Conservation (phyloP, 2,329 filamentous ascomycete species). For the Penicillium sp. region DNA sequence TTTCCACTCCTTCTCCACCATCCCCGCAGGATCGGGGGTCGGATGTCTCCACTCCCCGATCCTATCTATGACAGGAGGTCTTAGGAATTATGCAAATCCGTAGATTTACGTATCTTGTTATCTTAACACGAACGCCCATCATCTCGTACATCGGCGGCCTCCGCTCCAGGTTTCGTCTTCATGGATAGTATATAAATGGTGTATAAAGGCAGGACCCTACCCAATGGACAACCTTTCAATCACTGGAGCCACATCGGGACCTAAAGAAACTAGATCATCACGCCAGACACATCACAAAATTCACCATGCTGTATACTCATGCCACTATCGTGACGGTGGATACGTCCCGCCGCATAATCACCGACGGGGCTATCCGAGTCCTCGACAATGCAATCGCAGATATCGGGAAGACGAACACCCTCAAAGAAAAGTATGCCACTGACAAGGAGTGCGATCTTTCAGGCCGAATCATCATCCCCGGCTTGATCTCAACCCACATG, state of each 20-base stretch:
- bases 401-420: conserved; percentile 41
- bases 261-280: background rate
- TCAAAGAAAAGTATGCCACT: conserved; percentile 31
- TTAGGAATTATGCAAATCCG: background rate
- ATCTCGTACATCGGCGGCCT: background rate
- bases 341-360: conserved; percentile 43
- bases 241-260: too few relatives aligned
- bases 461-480: conserved; percentile 48
- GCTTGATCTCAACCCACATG: conserved; percentile 51
- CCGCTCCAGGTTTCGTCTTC: background rate
- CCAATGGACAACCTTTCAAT: too few relatives aligned
- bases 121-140: background rate
- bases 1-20: background rate
- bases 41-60: background rate
- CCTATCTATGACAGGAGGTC: too few relatives aligned
- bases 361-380: conserved; percentile 48
- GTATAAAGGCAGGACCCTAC: background rate
- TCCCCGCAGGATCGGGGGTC: background rate
- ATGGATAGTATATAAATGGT: too few relatives aligned
- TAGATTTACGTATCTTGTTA: background rate
- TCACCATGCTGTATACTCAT: conserved; percentile 46
- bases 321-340: conserved; percentile 54
- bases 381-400: conserved; percentile 40
- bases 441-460: conserved; percentile 36
- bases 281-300: too few relatives aligned